phyloP scores from a whole-genome alignment of 331 rosid genomes.

The Telfairia occidentalis region DNA sequence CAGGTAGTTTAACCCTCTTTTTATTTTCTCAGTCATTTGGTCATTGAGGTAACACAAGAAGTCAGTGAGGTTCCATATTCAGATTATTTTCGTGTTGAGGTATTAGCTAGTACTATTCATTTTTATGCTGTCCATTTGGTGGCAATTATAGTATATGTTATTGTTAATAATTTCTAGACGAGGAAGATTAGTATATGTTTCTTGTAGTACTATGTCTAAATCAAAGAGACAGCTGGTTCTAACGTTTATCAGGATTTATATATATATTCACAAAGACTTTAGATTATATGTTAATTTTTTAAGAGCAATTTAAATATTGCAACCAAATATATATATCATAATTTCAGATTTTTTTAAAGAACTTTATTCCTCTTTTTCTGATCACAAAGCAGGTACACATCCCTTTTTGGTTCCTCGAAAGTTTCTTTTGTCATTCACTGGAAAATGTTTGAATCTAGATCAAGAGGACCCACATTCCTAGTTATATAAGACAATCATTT shows the following conservation, averaged over 20 bases:
- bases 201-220: background rate
- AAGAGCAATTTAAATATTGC: background rate
- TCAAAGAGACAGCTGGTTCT: background rate
- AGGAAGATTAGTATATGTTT: background rate
- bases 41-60: conserved; percentile 84
- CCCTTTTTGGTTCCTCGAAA: background rate
- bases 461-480: background rate
- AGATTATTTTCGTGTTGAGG: conserved; percentile 93
- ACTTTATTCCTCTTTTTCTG: background rate
- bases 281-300: background rate
- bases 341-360: background rate
- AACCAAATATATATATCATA: background rate
- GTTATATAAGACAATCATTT: background rate
- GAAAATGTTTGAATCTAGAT: background rate
- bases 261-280: background rate
- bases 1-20: background rate
- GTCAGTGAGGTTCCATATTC: conserved; percentile 77
- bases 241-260: background rate
- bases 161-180: background rate
- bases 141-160: background rate
- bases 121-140: background rate
- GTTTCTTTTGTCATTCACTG: conserved; percentile 1
- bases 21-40: conserved; percentile 60
- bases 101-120: conserved; percentile 21
- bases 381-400: background rate